Percentiles rank a stretch among this genome's conserved stretches.
Evolutionary conservation across 1,284 basidiomycete species (phyloP).

Genomic region (Grifola frondosa): DNA sequence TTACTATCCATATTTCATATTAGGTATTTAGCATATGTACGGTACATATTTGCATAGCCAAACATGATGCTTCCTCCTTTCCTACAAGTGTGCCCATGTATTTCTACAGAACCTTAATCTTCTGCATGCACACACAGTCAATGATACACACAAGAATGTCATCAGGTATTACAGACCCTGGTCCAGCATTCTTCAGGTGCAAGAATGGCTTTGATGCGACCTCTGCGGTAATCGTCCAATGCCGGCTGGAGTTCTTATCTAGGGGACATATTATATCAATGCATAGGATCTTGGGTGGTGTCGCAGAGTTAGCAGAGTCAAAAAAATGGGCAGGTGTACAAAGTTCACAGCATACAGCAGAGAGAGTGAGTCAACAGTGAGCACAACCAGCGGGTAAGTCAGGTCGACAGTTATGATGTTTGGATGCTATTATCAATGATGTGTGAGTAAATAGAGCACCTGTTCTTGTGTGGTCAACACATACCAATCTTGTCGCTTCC

Average conservation of each 20-base stretch:
- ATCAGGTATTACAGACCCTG: slow-evolving; percentile 6
- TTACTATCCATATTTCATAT: too few relatives aligned
- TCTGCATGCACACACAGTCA: slow-evolving; percentile 6
- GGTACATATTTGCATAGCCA: too few relatives aligned
- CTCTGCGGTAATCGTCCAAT: not conserved
- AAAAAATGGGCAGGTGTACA: slow-evolving; percentile 3
- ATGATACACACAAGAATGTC: slow-evolving; percentile 2
- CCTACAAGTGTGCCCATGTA: too few relatives aligned
- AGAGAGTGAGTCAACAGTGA: slow-evolving; percentile 2
- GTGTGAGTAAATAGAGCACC: not conserved
- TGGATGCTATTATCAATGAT: slow-evolving; percentile 1
- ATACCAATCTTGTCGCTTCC: slow-evolving; percentile 6
- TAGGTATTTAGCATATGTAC: too few relatives aligned
- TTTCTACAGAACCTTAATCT: too few relatives aligned
- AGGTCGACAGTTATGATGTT: not conserved
- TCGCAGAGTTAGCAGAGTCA: not conserved
- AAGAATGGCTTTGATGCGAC: too few relatives aligned
- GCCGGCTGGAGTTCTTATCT: not conserved
- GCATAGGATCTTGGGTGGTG: not conserved
- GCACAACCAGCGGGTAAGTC: not conserved
- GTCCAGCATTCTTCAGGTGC: not conserved
- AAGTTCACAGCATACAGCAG: slow-evolving; percentile 10
- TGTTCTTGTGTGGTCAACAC: not conserved
- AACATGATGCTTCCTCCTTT: too few relatives aligned
- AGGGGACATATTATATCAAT: not conserved